Conservation (phyloP, 768 basidiomycete genomes). For the Psilocybe cubensis region DNA sequence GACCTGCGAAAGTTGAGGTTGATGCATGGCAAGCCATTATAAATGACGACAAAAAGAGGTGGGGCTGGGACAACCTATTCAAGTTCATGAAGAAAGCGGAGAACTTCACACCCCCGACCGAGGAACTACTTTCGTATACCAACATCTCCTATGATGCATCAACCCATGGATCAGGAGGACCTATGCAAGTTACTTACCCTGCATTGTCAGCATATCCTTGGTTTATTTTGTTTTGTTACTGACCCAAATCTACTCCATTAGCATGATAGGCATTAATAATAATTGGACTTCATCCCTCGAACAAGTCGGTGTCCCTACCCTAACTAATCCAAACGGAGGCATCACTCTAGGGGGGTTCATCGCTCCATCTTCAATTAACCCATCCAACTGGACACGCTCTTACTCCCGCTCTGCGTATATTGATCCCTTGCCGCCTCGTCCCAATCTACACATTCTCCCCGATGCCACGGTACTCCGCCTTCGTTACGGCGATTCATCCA, state of each 20-base stretch:
- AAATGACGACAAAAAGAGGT: constrained; percentile 35
- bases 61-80: constrained; percentile 53
- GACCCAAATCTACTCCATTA: constrained; percentile 18
- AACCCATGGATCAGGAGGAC: constrained; percentile 56
- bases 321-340: constrained; percentile 51
- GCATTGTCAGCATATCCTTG: constrained; percentile 53
- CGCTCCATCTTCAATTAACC: constrained; percentile 63
- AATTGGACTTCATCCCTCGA: constrained; percentile 60
- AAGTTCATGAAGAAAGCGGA: constrained; percentile 54
- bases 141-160: constrained; percentile 47
- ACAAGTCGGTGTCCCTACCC: constrained; percentile 45
- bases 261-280: constrained; percentile 55
- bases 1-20: constrained; percentile 53
- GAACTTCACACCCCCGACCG: constrained; percentile 55
- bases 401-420: constrained; percentile 70
- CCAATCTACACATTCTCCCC: constrained; percentile 66
- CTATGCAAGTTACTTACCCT: constrained; percentile 45
- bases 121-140: constrained; percentile 39
- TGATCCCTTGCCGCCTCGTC: constrained; percentile 64
- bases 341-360: constrained; percentile 56
- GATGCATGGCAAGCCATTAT: constrained; percentile 51
- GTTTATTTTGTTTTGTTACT: not conserved
- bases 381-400: constrained; percentile 67
- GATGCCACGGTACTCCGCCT: constrained; percentile 61
- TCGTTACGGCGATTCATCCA: constrained; percentile 52